Conservation (phyloP, 345 rosid genomes). For the Bretschneidera sinensis region DNA sequence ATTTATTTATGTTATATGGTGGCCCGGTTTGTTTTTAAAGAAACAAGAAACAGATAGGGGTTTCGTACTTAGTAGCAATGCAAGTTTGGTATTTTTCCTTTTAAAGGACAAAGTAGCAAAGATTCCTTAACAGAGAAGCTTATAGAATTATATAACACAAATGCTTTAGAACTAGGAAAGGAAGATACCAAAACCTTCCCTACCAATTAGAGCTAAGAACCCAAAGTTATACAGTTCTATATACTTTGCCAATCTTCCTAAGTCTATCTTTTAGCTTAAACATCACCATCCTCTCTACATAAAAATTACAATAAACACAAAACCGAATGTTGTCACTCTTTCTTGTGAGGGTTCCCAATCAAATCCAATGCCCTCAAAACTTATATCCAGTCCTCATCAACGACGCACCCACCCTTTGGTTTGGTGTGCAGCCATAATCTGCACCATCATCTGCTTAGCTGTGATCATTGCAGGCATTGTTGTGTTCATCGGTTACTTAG, state of each 20-base stretch:
- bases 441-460: constrained; percentile 53
- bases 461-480: constrained; percentile 63
- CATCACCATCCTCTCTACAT: not conserved
- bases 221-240: constrained; percentile 16
- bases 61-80: too few relatives aligned
- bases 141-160: too few relatives aligned
- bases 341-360: not conserved
- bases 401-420: constrained; percentile 46
- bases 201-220: constrained; percentile 32
- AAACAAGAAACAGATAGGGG: too few relatives aligned
- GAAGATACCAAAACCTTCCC: constrained; percentile 80
- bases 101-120: too few relatives aligned
- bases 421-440: constrained; percentile 74
- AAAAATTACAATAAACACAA: not conserved
- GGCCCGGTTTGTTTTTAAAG: too few relatives aligned
- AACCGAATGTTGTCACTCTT: constrained; percentile 25
- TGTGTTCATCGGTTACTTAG: constrained; percentile 57
- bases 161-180: constrained; percentile 45
- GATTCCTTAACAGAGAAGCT: too few relatives aligned
- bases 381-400: not conserved
- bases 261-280: not conserved
- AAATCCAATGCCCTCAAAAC: constrained; percentile 6
- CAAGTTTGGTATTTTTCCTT: too few relatives aligned
- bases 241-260: constrained; percentile 16
- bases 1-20: too few relatives aligned